A percentile compares a stretch with the other conserved stretches of the same genome.
These are phyloP conservation scores for Begonia peltatifolia DNA, from an alignment of 306 rosid genomes.

Conservation along the genomic window DNA sequence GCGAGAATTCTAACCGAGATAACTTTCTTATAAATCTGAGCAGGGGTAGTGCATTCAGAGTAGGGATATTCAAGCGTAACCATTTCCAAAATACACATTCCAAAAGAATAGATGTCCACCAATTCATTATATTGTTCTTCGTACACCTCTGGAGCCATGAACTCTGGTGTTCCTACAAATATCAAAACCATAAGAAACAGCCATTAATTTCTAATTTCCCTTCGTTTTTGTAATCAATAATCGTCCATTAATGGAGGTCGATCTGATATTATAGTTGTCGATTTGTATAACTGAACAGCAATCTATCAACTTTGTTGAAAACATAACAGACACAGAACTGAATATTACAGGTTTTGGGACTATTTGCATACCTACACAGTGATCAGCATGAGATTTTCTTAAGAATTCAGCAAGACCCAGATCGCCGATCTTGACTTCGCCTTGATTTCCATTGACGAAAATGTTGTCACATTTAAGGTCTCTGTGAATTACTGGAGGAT, in stretches of 20 bases:
- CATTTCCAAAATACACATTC: slow-evolving; percentile 98
- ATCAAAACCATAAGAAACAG: slow-evolving; percentile 1
- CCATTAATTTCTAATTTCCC: too few species aligned
- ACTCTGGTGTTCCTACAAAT: slow-evolving; percentile 84
- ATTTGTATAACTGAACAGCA: too few species aligned
- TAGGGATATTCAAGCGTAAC: slow-evolving; percentile 93
- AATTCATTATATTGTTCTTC: slow-evolving; percentile 92
- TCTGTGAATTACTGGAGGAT: slow-evolving; percentile 94
- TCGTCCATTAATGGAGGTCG: too few species aligned
- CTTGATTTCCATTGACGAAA: slow-evolving; percentile 95
- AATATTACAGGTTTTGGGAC: neutral
- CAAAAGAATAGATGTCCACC: slow-evolving; percentile 91
- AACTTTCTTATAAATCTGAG: slow-evolving; percentile 95
- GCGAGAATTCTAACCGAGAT: slow-evolving; percentile 37
- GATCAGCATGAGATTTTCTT: slow-evolving; percentile 65
- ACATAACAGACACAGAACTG: too few species aligned
- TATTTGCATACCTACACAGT: slow-evolving; percentile 56
- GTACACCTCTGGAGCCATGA: slow-evolving; percentile 98
- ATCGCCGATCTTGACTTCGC: slow-evolving; percentile 94
- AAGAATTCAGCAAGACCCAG: slow-evolving; percentile 94
- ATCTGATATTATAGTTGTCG: too few species aligned
- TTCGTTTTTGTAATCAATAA: too few species aligned
- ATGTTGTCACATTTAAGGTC: slow-evolving; percentile 98
- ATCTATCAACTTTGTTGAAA: too few species aligned
- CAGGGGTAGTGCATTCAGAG: slow-evolving; percentile 89